Evolutionary conservation across 1,139 yeast genomes (phyloP).

Genomic region (Lodderomyces elongisporus): DNA sequence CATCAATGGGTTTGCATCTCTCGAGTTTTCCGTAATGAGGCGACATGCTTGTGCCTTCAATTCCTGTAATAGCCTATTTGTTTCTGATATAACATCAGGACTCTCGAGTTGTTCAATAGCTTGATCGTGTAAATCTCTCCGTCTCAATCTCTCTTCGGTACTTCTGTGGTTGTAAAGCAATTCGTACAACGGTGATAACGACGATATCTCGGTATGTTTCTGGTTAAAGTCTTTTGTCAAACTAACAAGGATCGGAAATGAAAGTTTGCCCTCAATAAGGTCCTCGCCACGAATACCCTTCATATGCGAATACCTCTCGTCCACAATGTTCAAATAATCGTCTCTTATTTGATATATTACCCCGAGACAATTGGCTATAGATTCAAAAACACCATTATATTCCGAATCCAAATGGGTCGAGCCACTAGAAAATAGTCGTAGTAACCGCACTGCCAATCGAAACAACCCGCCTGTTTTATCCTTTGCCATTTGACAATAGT

Average conservation of each 20-base stretch:
- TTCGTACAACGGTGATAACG: not conserved
- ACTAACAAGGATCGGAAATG: slow-evolving; percentile 75
- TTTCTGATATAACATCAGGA: not conserved
- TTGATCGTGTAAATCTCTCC: not conserved
- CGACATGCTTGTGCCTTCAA: not conserved
- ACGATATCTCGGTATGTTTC: not conserved
- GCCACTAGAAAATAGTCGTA: slow-evolving; percentile 33
- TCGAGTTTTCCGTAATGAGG: slow-evolving; percentile 3
- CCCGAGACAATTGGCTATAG: slow-evolving; percentile 71
- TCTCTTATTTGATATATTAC: slow-evolving; percentile 79
- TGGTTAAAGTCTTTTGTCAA: slow-evolving; percentile 7
- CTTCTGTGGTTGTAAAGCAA: not conserved
- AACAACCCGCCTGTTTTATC: slow-evolving; percentile 88
- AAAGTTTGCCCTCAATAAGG: slow-evolving; percentile 81
- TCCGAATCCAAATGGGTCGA: slow-evolving; percentile 5
- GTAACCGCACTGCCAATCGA: slow-evolving; percentile 62
- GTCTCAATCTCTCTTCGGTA: not conserved
- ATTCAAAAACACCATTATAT: not conserved
- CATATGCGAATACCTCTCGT: slow-evolving; percentile 48
- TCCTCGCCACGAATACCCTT: slow-evolving; percentile 82
- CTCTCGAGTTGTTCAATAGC: not conserved
- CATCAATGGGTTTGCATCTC: slow-evolving; percentile 12
- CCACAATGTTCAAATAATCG: slow-evolving; percentile 65
- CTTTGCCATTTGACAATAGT: slow-evolving; percentile 76
- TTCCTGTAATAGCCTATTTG: not conserved